These are phyloP conservation scores for Colletotrichum eleusines DNA, from an alignment of 2,329 filamentous ascomycete species.

Conservation along the genomic window DNA sequence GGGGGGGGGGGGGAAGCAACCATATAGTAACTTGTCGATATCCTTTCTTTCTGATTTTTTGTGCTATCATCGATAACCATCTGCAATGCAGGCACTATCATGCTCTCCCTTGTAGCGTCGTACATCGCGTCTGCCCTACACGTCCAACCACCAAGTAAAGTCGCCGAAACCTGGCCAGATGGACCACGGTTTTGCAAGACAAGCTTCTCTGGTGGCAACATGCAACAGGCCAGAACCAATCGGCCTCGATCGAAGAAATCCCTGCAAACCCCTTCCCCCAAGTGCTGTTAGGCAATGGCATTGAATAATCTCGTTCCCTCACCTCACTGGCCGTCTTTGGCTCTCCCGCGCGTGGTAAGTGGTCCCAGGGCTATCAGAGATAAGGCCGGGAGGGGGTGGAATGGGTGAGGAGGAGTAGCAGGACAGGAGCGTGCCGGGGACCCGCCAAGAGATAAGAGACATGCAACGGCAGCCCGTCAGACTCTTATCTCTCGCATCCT, in stretches of 20 bases:
- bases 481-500: constrained; percentile 25
- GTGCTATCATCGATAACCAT: constrained; percentile 10
- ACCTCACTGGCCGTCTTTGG: constrained; percentile 2
- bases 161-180: background rate
- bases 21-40: background rate
- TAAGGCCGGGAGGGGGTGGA: constrained; percentile 22
- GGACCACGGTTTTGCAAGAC: background rate
- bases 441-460: constrained; percentile 40
- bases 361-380: constrained; percentile 17
- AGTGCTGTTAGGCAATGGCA: constrained; percentile 22
- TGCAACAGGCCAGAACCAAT: background rate
- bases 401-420: background rate
- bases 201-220: constrained; percentile 23
- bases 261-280: constrained; percentile 10
- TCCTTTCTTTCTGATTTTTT: background rate
- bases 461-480: constrained; percentile 23
- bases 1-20: background rate
- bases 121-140: too few relatives aligned
- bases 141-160: background rate
- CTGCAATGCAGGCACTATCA: background rate
- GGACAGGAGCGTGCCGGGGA: constrained; percentile 1
- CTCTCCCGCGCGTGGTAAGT: constrained; percentile 11
- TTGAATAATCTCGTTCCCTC: constrained; percentile 1
- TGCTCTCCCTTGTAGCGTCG: background rate
- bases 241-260: background rate